Evolutionary conservation across 73 alveolate genomes (phyloP).

Genomic region (Stentor coeruleus): DNA sequence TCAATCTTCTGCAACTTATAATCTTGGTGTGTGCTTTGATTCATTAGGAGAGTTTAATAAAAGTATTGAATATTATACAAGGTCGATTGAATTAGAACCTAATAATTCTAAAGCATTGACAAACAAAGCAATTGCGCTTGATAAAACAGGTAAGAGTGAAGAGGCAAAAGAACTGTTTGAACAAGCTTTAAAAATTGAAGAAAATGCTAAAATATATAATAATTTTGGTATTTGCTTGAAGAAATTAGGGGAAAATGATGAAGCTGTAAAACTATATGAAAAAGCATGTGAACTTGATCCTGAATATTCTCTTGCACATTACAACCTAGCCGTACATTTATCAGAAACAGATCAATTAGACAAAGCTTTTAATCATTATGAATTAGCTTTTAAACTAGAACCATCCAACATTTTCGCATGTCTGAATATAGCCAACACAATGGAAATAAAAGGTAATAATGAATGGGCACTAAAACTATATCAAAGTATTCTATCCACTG

Average conservation of each 20-base stretch:
- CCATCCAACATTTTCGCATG: slow-evolving; percentile 27
- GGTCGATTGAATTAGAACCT: slow-evolving; percentile 51
- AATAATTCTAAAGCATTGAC: slow-evolving; percentile 42
- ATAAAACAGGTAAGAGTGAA: slow-evolving; percentile 46
- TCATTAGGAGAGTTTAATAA: slow-evolving; percentile 42
- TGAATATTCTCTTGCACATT: slow-evolving; percentile 46
- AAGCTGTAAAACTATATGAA: slow-evolving; percentile 52
- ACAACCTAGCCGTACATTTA: slow-evolving; percentile 58
- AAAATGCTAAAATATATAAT: slow-evolving; percentile 51
- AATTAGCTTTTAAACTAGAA: slow-evolving; percentile 34
- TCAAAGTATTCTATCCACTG: neutral
- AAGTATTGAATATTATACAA: slow-evolving; percentile 47
- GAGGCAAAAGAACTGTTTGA: slow-evolving; percentile 49
- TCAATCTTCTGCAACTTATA: slow-evolving; percentile 51
- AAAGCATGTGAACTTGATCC: slow-evolving; percentile 67
- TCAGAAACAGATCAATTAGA: slow-evolving; percentile 31
- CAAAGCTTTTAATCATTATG: slow-evolving; percentile 40
- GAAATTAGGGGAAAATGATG: slow-evolving; percentile 55
- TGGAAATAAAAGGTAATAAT: neutral
- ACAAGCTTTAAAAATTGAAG: slow-evolving; percentile 42
- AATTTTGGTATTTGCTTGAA: slow-evolving; percentile 55
- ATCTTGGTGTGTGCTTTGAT: slow-evolving; percentile 61
- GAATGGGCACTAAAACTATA: slow-evolving; percentile 18
- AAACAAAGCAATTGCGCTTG: slow-evolving; percentile 56
- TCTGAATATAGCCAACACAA: neutral